Evolutionary conservation across 106 monocot genomes (phyloP), one percentile per base, ranked within the genome.

Genomic region (Allium cepa): DNA sequence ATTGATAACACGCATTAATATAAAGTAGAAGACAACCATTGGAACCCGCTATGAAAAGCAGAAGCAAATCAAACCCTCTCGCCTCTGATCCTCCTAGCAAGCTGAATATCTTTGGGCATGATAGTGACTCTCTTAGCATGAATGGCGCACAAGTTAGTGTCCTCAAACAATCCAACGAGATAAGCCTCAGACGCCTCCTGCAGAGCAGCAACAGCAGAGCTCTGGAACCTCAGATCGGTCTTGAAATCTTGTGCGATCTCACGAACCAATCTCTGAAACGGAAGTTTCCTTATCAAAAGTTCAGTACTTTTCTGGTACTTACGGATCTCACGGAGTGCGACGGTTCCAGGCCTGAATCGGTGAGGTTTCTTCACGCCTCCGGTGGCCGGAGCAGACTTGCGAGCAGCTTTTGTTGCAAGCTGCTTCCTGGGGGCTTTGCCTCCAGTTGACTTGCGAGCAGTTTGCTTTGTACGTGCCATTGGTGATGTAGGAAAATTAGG

Each of bases 281-380:
- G 36, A 36, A 36, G 36, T 5, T 36, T 36, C 36, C 36, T 36
- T 36, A 36, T 36, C 36, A 36, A 36, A 36, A 36, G 36, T 36
- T 36, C 36, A 36, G 36, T 36, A 2, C 36, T 36, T 36, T 36
- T 36, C 36, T 36, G 36, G 36, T 36, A 36, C 36, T 36, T 36
- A 36, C 36, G 36, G 36, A 36, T 56, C 16, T 56, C 56, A 16
- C 16, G 56, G 56, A 56, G 56, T 11, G 56, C 56, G 8, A 56
- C 56, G 56, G 56, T 56, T 56, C 56, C 16, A 11, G 56, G 16
- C 14, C 56, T 11, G 56, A 56, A 56, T 56, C 56, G 56, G 56
- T 56, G 16, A 56, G 56, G 56, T 16, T 56, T 56, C 56, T 56
- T 56, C 56, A 56, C 56, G 56, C 56, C 56, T 13, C 56, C 56